These are phyloP conservation scores for Mortierella claussenii DNA, from an alignment of 192 early-diverging fungal species.

Conservation along the genomic window DNA sequence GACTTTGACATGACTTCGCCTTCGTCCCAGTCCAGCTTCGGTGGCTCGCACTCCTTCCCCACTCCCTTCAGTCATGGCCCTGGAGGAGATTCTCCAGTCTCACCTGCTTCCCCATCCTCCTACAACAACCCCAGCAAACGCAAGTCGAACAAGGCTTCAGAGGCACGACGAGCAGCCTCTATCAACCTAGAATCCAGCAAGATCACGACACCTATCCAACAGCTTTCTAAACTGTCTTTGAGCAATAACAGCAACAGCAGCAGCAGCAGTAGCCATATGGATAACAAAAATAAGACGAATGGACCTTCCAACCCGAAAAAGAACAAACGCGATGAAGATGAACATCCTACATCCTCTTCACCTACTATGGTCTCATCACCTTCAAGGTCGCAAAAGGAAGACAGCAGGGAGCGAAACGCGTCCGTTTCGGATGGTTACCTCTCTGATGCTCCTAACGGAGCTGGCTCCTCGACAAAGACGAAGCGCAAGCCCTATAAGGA, in stretches of 20 bases:
- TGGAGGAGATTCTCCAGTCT: constrained; percentile 12
- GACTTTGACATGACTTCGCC: constrained; percentile 53
- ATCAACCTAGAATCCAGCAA: constrained; percentile 19
- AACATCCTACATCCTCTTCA: constrained; percentile 16
- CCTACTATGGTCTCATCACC: constrained; percentile 14
- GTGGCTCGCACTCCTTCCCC: constrained; percentile 23
- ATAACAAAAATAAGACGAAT: constrained; percentile 11
- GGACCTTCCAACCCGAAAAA: constrained; percentile 33
- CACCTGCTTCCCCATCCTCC: constrained; percentile 19
- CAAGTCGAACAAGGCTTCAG: constrained; percentile 27
- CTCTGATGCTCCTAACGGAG: constrained; percentile 14
- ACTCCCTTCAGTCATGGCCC: constrained; percentile 11
- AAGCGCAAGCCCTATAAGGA: constrained; percentile 67
- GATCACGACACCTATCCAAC: constrained; percentile 36
- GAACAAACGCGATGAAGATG: constrained; percentile 28
- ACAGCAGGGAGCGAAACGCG: constrained; percentile 18
- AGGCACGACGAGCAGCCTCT: constrained; percentile 8
- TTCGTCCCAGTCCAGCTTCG: constrained; percentile 37
- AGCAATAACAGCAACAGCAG: constrained; percentile 23
- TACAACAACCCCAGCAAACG: constrained; percentile 13
- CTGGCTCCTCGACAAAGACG: constrained; percentile 16
- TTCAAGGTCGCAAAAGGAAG: constrained; percentile 15
- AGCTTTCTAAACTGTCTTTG: constrained; percentile 52
- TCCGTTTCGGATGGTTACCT: constrained; percentile 29
- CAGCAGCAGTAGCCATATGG: constrained; percentile 13